A percentile compares a stretch with the other conserved stretches of the same genome.
Conservation (phyloP, 164 flowering plant genomes). For the Stephania japonica region DNA sequence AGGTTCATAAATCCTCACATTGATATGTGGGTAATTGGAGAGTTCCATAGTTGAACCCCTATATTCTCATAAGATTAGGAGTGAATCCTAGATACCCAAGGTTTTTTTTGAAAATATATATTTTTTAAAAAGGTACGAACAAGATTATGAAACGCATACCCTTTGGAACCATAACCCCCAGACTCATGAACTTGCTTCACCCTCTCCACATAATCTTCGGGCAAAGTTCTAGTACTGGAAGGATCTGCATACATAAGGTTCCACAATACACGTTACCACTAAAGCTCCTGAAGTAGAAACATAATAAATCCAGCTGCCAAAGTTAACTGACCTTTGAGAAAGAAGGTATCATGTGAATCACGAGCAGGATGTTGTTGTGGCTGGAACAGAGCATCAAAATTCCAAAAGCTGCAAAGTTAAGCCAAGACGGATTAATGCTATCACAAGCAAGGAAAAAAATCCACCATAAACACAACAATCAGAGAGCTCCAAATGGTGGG, state of each 20-base stretch:
- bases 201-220: slow-evolving; percentile 89
- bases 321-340: slow-evolving; percentile 47
- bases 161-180: slow-evolving; percentile 92
- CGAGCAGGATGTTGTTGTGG: slow-evolving; percentile 99
- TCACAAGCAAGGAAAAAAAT: not conserved
- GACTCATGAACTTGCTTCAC: slow-evolving; percentile 78
- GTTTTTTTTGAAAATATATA: too few relatives aligned
- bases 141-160: slow-evolving; percentile 38
- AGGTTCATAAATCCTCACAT: too few relatives aligned
- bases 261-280: slow-evolving; percentile 12
- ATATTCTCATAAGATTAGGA: too few relatives aligned
- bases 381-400: slow-evolving; percentile 93
- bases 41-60: too few relatives aligned
- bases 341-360: slow-evolving; percentile 98
- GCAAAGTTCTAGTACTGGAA: slow-evolving; percentile 63
- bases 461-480: not conserved
- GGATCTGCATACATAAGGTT: slow-evolving; percentile 41
- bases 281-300: not conserved
- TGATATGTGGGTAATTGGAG: too few relatives aligned
- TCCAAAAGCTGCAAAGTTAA: slow-evolving; percentile 73
- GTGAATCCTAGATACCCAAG: too few relatives aligned
- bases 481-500: not conserved
- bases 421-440: slow-evolving; percentile 2
- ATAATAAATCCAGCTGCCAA: not conserved
- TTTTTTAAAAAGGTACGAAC: too few relatives aligned